Percentiles rank a stretch among this genome's conserved stretches.
Conservation (phyloP, 257 asterid genomes). For the Nicotiana knightiana region DNA sequence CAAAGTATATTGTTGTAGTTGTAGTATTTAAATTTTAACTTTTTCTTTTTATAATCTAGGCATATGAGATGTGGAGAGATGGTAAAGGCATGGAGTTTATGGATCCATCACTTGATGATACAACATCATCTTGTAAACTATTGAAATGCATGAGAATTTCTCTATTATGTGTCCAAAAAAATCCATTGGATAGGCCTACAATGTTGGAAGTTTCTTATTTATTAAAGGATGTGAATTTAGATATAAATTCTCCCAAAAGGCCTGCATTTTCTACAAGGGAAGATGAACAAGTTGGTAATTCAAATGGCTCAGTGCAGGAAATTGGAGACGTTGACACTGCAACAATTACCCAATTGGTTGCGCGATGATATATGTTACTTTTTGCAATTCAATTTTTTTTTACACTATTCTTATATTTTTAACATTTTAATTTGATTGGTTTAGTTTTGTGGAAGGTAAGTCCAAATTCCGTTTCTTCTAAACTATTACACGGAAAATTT, state of each 20-base stretch:
- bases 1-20: no score
- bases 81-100: constrained; percentile 18
- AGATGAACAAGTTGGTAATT: constrained; percentile 1
- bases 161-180: constrained; percentile 29
- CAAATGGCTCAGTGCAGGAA: neutral
- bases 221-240: constrained; percentile 17
- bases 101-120: constrained; percentile 27
- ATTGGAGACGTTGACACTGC: neutral
- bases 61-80: constrained; percentile 23
- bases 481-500: no score
- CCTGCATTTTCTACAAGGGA: constrained; percentile 25
- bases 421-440: no score
- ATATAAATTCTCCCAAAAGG: constrained; percentile 13
- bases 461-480: no score
- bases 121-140: constrained; percentile 20
- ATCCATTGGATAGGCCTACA: constrained; percentile 28
- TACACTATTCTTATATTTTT: no score
- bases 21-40: neutral
- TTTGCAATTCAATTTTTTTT: neutral
- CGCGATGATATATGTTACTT: neutral
- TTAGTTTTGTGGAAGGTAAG: no score
- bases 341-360: constrained; percentile 4
- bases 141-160: constrained; percentile 30
- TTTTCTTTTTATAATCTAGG: constrained; percentile 12
- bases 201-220: constrained; percentile 29